Evolutionary conservation across 805 yeast genomes (phyloP), one percentile per base, ranked within the genome.

Genomic region (Starmerella tilneyi): DNA sequence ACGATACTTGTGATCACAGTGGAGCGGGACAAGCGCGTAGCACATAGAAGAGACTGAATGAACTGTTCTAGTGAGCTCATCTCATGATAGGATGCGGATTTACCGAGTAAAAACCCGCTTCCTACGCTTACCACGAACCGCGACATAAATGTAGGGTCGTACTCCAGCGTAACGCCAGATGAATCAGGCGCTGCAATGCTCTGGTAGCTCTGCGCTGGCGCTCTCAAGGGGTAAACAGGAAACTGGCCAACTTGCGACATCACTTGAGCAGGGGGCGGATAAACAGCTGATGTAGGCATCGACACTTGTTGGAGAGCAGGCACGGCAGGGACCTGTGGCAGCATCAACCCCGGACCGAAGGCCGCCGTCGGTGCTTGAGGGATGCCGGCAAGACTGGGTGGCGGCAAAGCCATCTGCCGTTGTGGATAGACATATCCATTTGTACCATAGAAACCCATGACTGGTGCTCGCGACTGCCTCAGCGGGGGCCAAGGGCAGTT

Each of bases 1-100:
- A 84, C 84, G 57, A 86, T 68, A 16, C 94, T 79, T 57, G 88
- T 70, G 27, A 86, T 69, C 33, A 92, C 72, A 15, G 97, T 82
- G 2, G 85, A 74, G 52, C 79, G 74, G 24, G 96, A 94, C 55
- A 89, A 69, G 54, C 97, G 76, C 4, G 96, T 92, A 11, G 96
- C 94, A 46, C 79, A 72, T 49, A 89, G 68, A 2, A 89, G 88
- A 32, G 80, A 74, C 45, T 72, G 70, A 16, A 84, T 67, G 52
- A 76, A 76, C 48, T 68, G 32, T 42, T 47, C 56, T 5, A 50
- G 29, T 1, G 31, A 12, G 9, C 15, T 27, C 7, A 24, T 21
- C 30, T 48, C 49, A 4, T 32, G 40, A 4, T 19, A 26, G 6
- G 36, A 11, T 6, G 43, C 19, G 9, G 28, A 20, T 9, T 20